A percentile compares a stretch with the other conserved stretches of the same genome.
These are phyloP conservation scores for Solanum habrochaites DNA, from an alignment of 257 asterid species.

Conservation along the genomic window DNA sequence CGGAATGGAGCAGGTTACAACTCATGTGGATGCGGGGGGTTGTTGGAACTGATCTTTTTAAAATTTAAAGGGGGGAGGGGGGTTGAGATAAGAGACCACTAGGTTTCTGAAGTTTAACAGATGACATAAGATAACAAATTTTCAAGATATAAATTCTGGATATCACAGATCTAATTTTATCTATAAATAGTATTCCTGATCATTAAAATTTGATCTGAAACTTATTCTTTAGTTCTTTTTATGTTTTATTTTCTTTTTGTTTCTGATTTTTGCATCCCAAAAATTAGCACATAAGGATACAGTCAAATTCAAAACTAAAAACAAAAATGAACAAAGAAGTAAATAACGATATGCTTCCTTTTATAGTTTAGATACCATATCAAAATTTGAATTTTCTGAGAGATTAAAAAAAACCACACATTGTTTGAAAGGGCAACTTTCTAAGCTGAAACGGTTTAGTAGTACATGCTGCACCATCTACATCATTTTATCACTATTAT, in stretches of 20 bases:
- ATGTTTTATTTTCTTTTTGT: background rate
- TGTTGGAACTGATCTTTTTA: background rate
- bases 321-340: background rate
- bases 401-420: background rate
- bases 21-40: background rate
- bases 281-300: background rate
- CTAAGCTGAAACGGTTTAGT: background rate
- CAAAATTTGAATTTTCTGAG: background rate
- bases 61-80: background rate
- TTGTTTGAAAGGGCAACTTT: background rate
- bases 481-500: background rate
- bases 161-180: too few species aligned
- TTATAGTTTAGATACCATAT: background rate
- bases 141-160: background rate
- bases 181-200: too few species aligned
- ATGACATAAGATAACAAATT: background rate
- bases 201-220: background rate
- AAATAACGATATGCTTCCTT: background rate
- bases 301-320: background rate
- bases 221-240: background rate
- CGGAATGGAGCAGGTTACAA: background rate
- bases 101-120: background rate
- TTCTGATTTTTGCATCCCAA: background rate
- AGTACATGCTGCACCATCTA: background rate
- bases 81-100: background rate